Evolutionary conservation across 2,329 filamentous ascomycete genomes (phyloP).

Genomic region (Peltaster fructicola): DNA sequence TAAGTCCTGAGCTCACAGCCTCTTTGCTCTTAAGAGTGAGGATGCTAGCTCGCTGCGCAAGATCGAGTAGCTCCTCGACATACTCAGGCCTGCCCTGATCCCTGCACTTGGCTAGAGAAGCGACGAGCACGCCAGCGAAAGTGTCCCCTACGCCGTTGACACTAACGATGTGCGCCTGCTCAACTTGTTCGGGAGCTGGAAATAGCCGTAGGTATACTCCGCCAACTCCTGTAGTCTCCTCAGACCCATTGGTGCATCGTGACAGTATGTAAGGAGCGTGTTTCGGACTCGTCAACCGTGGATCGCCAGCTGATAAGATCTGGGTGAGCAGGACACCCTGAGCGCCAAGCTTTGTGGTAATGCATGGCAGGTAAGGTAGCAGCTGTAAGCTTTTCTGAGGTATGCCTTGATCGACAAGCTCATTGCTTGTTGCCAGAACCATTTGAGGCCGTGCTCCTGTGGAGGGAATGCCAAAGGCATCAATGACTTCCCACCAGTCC

Average conservation of each 20-base stretch:
- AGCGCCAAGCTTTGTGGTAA: slow-evolving; percentile 68
- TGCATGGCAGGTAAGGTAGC: slow-evolving; percentile 69
- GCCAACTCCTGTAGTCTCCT: slow-evolving; percentile 38
- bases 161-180: slow-evolving; percentile 50
- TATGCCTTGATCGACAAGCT: slow-evolving; percentile 61
- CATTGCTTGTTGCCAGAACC: slow-evolving; percentile 44
- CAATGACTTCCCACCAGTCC: slow-evolving; percentile 65
- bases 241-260: slow-evolving; percentile 32
- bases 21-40: slow-evolving; percentile 59
- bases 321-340: slow-evolving; percentile 60
- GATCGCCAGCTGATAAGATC: slow-evolving; percentile 50
- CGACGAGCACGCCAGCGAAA: slow-evolving; percentile 69
- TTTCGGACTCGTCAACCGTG: slow-evolving; percentile 43
- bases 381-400: slow-evolving; percentile 72
- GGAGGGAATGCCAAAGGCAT: slow-evolving; percentile 59
- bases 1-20: slow-evolving; percentile 47
- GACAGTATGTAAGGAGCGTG: slow-evolving; percentile 55
- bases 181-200: slow-evolving; percentile 46
- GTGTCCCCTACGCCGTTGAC: slow-evolving; percentile 94
- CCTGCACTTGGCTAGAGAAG: slow-evolving; percentile 46
- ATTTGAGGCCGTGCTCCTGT: slow-evolving; percentile 53
- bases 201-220: slow-evolving; percentile 69
- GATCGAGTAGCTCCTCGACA: slow-evolving; percentile 47
- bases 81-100: slow-evolving; percentile 24
- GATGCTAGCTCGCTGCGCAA: slow-evolving; percentile 68